These are phyloP conservation scores for Rehmannia glutinosa DNA, from an alignment of 257 asterid genomes.

Conservation along the genomic window DNA sequence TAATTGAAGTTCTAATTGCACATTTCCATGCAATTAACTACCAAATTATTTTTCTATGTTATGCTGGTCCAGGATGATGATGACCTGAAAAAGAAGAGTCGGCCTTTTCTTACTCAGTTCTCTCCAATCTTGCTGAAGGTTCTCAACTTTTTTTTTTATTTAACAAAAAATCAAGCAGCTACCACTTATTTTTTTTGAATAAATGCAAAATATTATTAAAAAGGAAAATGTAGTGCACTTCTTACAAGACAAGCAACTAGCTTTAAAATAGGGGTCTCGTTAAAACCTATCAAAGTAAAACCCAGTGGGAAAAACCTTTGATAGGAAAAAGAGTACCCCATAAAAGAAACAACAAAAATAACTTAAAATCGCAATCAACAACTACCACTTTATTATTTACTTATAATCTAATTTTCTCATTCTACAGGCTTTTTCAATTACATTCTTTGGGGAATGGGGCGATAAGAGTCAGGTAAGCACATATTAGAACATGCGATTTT, in stretches of 20 bases:
- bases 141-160: background rate
- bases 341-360: too few species aligned
- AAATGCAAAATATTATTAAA: too few species aligned
- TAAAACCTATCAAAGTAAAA: too few species aligned
- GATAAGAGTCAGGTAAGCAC: constrained; percentile 84
- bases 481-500: background rate
- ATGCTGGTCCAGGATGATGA: constrained; percentile 50
- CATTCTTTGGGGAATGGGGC: constrained; percentile 95
- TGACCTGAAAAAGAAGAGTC: constrained; percentile 60
- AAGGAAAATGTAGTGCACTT: too few species aligned
- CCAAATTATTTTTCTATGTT: background rate
- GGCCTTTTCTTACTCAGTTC: constrained; percentile 64
- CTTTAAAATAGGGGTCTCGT: too few species aligned
- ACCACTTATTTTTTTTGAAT: too few species aligned
- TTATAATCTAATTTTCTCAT: background rate
- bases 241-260: too few species aligned
- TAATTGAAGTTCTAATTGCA: background rate
- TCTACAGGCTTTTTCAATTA: constrained; percentile 84
- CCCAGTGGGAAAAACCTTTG: too few species aligned
- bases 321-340: too few species aligned
- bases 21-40: too few species aligned
- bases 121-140: constrained; percentile 88
- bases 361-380: too few species aligned
- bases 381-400: constrained; percentile 10
- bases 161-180: background rate